These are phyloP conservation scores for Raffaelea albimanens DNA, from an alignment of 2,329 filamentous ascomycete species.

Conservation along the genomic window DNA sequence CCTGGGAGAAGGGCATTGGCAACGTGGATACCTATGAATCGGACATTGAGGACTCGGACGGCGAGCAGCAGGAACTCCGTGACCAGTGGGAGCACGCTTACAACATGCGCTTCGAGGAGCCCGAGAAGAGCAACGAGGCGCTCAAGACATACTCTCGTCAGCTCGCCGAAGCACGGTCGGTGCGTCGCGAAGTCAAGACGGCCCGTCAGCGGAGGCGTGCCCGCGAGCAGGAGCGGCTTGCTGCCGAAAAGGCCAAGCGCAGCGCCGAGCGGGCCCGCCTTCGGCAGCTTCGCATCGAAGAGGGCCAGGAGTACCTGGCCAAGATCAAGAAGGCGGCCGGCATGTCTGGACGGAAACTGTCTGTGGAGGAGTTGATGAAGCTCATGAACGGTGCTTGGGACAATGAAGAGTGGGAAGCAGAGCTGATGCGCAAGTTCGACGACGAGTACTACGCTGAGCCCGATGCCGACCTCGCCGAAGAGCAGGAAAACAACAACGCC, in stretches of 20 bases:
- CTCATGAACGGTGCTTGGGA: conserved; percentile 86
- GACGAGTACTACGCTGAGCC: conserved; percentile 78
- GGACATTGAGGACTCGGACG: conserved; percentile 64
- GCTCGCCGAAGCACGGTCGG: conserved; percentile 69
- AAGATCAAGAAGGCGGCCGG: conserved; percentile 88
- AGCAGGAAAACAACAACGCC: conserved; percentile 30
- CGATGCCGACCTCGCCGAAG: conserved; percentile 51
- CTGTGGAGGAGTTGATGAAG: conserved; percentile 73
- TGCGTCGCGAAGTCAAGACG: conserved; percentile 73
- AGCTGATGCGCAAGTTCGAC: conserved; percentile 82
- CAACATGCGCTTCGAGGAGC: conserved; percentile 93
- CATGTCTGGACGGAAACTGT: conserved; percentile 52
- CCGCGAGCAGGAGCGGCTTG: conserved; percentile 65
- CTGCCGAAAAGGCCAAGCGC: conserved; percentile 65
- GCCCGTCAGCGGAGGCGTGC: conserved; percentile 72
- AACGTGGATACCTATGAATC: conserved; percentile 80
- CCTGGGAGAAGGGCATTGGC: conserved; percentile 36
- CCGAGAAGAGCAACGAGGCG: conserved; percentile 76
- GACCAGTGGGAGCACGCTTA: conserved; percentile 89
- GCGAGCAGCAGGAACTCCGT: conserved; percentile 65
- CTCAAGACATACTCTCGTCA: conserved; percentile 86
- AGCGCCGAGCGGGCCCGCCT: conserved; percentile 76
- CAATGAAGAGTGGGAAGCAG: conserved; percentile 78
- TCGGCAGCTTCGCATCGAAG: conserved; percentile 80
- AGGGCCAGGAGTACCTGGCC: conserved; percentile 76